phyloP scores from a whole-genome alignment of 1,284 basidiomycete genomes.

The Inonotus obliquus region DNA sequence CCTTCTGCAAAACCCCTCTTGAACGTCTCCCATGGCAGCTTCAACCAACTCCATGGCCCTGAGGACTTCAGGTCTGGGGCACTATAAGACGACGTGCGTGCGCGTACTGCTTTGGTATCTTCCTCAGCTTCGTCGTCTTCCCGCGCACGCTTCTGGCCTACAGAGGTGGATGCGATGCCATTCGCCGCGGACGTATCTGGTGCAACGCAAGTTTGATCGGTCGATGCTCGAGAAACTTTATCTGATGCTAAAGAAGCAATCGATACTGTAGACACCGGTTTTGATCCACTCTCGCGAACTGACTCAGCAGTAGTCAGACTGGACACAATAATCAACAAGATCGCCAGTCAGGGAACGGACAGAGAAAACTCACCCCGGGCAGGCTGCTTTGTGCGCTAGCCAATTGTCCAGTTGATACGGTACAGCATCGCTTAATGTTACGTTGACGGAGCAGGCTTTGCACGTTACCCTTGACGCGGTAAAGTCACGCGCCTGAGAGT shows the following conservation, averaged over 20 bases:
- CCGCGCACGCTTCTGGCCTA: slow-evolving; percentile 9
- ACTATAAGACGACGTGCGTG: slow-evolving; percentile 9
- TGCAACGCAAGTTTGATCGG: slow-evolving; percentile 6
- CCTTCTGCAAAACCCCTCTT: slow-evolving; percentile 18
- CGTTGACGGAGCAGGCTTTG: slow-evolving; percentile 6
- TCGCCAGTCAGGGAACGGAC: background rate
- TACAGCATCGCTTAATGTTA: slow-evolving; percentile 1
- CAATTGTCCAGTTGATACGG: slow-evolving; percentile 15
- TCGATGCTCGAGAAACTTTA: slow-evolving; percentile 4
- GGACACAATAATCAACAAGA: background rate
- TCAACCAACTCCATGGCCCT: slow-evolving; percentile 17
- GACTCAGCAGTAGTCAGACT: background rate
- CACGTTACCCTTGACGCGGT: slow-evolving; percentile 9
- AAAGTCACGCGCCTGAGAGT: slow-evolving; percentile 15
- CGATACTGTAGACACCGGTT: background rate
- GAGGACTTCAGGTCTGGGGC: background rate
- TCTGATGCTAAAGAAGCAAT: background rate
- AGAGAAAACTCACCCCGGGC: background rate
- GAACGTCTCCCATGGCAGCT: slow-evolving; percentile 18
- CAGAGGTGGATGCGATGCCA: background rate
- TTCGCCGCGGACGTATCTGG: background rate
- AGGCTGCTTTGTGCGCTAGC: slow-evolving; percentile 11
- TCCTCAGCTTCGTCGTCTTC: slow-evolving; percentile 6
- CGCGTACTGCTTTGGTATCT: background rate
- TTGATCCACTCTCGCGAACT: background rate